These are phyloP conservation scores for Myxozyma udenii DNA, from an alignment of 805 yeast genomes.

Conservation along the genomic window DNA sequence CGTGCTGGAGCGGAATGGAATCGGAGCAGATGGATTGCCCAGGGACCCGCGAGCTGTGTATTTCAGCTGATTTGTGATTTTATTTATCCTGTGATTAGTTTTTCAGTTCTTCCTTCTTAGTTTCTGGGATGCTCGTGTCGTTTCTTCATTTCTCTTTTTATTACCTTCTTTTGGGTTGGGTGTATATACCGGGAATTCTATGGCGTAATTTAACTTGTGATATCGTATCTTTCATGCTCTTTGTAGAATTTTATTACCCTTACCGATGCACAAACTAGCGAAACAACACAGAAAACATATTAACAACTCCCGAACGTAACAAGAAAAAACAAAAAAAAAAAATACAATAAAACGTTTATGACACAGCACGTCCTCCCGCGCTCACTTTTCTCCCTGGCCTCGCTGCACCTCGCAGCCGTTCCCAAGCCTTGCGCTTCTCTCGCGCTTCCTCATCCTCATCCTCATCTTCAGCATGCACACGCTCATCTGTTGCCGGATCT, in stretches of 20 bases:
- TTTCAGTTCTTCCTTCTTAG: too few relatives aligned
- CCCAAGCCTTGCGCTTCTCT: conserved; percentile 14
- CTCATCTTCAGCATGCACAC: neutral
- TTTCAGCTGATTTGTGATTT: conserved; percentile 26
- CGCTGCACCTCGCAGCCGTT: conserved; percentile 12
- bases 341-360: conserved; percentile 1
- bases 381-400: conserved; percentile 18
- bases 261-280: too few relatives aligned
- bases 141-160: too few relatives aligned
- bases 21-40: conserved; percentile 66
- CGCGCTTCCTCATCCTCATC: conserved; percentile 14
- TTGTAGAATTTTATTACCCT: too few relatives aligned
- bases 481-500: neutral
- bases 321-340: too few relatives aligned
- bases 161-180: too few relatives aligned
- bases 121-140: too few relatives aligned
- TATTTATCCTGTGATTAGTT: neutral
- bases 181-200: too few relatives aligned
- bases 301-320: too few relatives aligned
- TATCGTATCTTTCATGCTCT: too few relatives aligned
- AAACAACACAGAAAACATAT: too few relatives aligned
- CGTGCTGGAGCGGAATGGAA: conserved; percentile 49
- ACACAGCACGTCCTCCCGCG: conserved; percentile 23
- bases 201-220: too few relatives aligned
- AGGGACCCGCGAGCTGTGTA: conserved; percentile 59